Conservation (phyloP, 2,329 filamentous ascomycete genomes). For the Colletotrichum caudatum region DNA sequence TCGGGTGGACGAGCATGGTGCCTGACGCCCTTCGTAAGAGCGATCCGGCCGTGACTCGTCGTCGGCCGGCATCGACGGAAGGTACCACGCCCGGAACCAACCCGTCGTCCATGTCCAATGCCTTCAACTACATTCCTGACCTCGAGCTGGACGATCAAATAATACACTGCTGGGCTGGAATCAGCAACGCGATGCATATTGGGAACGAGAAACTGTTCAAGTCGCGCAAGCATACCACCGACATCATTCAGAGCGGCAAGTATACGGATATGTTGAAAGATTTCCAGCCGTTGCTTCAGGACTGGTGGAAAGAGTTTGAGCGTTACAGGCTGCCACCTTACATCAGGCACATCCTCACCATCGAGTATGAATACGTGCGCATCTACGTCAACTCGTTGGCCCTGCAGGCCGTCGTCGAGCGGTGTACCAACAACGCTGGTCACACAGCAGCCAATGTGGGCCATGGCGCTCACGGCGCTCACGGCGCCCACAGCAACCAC, state of each 20-base stretch:
- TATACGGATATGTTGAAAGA: slow-evolving; percentile 86
- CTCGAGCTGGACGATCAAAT: slow-evolving; percentile 76
- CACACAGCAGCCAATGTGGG: slow-evolving; percentile 52
- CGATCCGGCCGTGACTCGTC: slow-evolving; percentile 67
- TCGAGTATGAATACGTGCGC: slow-evolving; percentile 95
- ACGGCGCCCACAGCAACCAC: slow-evolving; percentile 48
- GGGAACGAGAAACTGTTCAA: slow-evolving; percentile 91
- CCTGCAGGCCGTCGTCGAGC: slow-evolving; percentile 92
- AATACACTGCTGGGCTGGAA: slow-evolving; percentile 93
- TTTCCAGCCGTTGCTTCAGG: slow-evolving; percentile 80
- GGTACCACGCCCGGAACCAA: slow-evolving; percentile 72
- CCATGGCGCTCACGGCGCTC: slow-evolving; percentile 46
- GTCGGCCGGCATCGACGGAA: slow-evolving; percentile 63
- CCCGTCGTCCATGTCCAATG: slow-evolving; percentile 66
- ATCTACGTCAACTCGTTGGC: slow-evolving; percentile 96
- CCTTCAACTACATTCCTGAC: slow-evolving; percentile 75
- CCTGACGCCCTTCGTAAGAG: slow-evolving; percentile 73
- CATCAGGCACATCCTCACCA: slow-evolving; percentile 82
- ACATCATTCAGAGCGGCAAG: slow-evolving; percentile 86
- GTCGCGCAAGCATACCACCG: slow-evolving; percentile 87
- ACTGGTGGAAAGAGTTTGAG: slow-evolving; percentile 88
- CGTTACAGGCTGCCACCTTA: slow-evolving; percentile 76
- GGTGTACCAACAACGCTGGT: slow-evolving; percentile 82
- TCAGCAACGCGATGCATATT: slow-evolving; percentile 91
- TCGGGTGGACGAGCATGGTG: slow-evolving; percentile 95